Conservation (phyloP, 2,329 filamentous ascomycete species). For the Macrophomina tecta region DNA sequence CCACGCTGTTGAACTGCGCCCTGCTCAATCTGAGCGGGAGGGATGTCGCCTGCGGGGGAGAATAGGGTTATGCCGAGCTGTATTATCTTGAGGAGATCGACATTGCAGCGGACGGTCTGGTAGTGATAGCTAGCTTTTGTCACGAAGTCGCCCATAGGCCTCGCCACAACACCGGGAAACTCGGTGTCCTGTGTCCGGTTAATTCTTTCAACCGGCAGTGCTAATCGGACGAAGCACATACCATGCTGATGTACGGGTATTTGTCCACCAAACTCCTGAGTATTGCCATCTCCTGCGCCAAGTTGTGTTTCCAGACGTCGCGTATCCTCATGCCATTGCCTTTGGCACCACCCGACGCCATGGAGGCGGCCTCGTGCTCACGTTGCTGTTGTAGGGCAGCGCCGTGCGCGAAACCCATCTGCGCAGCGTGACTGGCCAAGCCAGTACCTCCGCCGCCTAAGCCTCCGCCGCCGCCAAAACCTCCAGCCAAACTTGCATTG, state of each 20-base stretch:
- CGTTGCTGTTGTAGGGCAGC: conserved; percentile 59
- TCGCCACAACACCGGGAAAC: conserved; percentile 95
- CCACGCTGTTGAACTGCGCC: conserved; percentile 50
- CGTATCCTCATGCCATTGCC: conserved; percentile 79
- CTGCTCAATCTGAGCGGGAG: conserved; percentile 68
- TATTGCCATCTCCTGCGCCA: conserved; percentile 87
- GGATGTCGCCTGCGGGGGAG: conserved; percentile 85
- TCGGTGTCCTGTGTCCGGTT: conserved; percentile 77
- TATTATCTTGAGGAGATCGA: conserved; percentile 96
- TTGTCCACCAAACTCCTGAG: conserved; percentile 84
- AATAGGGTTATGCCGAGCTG: conserved; percentile 96
- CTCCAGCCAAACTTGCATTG: conserved; percentile 61
- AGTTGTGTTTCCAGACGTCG: conserved; percentile 93
- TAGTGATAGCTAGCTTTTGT: conserved; percentile 99
- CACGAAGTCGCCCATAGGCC: conserved; percentile 92
- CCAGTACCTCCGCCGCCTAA: conserved; percentile 67
- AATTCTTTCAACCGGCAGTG: conserved; percentile 26
- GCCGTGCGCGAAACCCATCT: conserved; percentile 84
- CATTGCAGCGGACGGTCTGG: conserved; percentile 94
- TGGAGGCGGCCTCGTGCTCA: conserved; percentile 50
- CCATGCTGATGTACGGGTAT: conserved; percentile 97
- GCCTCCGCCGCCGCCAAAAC: conserved; percentile 61
- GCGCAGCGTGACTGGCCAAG: conserved; percentile 83
- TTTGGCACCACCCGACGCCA: conserved; percentile 63
- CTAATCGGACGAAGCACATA: conserved; percentile 47